Conservation (phyloP, 2,329 filamentous ascomycete species). For the Aureobasidium uvarum region DNA sequence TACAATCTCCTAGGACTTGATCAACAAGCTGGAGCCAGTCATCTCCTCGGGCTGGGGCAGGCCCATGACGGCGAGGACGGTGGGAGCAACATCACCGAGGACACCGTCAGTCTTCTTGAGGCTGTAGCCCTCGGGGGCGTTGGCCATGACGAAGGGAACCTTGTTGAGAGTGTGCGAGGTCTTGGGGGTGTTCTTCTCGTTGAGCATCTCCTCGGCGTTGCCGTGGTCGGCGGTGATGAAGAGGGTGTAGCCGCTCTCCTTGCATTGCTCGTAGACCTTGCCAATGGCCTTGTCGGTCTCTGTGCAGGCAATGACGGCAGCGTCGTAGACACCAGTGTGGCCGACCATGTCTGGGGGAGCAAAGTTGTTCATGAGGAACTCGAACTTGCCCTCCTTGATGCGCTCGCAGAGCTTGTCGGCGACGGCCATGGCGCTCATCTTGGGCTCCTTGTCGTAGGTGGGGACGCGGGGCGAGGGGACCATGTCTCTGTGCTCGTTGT, state of each 20-base stretch:
- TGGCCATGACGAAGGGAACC: conserved; percentile 97
- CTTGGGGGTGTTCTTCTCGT: conserved; percentile 91
- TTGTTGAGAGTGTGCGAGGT: conserved; percentile 98
- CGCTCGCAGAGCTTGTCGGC: conserved; percentile 87
- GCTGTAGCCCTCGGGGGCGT: conserved; percentile 85
- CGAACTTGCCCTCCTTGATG: conserved; percentile 79
- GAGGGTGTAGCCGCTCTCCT: conserved; percentile 86
- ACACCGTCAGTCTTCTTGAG: conserved; percentile 82
- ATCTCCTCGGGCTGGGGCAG: conserved; percentile 87
- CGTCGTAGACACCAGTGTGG: conserved; percentile 96
- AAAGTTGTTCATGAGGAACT: conserved; percentile 99
- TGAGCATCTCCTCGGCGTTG: conserved; percentile 99
- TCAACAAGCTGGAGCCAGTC: conserved; percentile 79
- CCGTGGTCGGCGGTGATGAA: conserved; percentile 96
- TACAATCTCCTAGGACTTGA: conserved; percentile 58
- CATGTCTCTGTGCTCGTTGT: conserved; percentile 87
- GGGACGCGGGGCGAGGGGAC: conserved; percentile 92
- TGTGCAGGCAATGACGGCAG: conserved; percentile 77
- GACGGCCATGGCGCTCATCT: conserved; percentile 92
- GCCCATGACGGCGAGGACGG: conserved; percentile 85
- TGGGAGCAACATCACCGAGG: conserved; percentile 97
- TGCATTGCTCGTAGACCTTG: conserved; percentile 87
- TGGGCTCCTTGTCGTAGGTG: conserved; percentile 91
- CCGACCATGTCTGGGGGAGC: conserved; percentile 99
- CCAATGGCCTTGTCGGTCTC: conserved; percentile 94